Evolutionary conservation across 2,329 filamentous ascomycete genomes (phyloP), one percentile per base, ranked within the genome.

Genomic region (Colletotrichum sp.): DNA sequence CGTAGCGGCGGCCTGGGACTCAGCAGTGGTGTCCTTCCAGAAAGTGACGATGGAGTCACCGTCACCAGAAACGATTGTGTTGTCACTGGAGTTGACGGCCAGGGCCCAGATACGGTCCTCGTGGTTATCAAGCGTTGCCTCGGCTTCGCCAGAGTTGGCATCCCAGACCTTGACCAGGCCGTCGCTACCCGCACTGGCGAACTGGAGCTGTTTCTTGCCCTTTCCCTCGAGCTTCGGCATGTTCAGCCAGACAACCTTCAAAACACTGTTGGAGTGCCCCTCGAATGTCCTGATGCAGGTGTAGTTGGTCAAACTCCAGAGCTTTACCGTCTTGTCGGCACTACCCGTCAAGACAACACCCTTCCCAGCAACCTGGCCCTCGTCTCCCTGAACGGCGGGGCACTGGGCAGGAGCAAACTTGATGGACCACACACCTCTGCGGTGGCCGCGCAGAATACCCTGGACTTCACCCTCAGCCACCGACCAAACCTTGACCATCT

Each of bases 131-230:
- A 99, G 90, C 0, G 97, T 99, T 78, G 94, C 94, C 79, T 96
- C 95, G 4, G 93, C 89, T 84, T 99, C 97, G 63, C 96, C 96
- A 2, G 91, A 93, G 81, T 94, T 94, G 15, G 95, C 94, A 80
- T 98, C 95, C 97, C 97, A 99, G 36, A 99, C 92, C 86, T 99
- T 99, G 75, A 99, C 96, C 5, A 99, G 90, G 3, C 97, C 97
- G 84, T 99, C 98, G 75, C 96, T 96, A 52, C 95, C 97, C 16
- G 97, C 96, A 79, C 94, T 98, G 39, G 95, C 95, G 74, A 98
- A 92, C 75, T 95, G 92, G 1, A 95, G 88, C 28, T 91, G 90
- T 78, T 90, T 90, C 82, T 91, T 93, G 30, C 86, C 84, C 64
- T 89, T 87, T 24, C 90, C 87, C 75, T 89, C 85, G 5, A 63